Evolutionary conservation across 345 rosid species (phyloP).

Genomic region (thale cress (Arabidopsis thaliana)): DNA sequence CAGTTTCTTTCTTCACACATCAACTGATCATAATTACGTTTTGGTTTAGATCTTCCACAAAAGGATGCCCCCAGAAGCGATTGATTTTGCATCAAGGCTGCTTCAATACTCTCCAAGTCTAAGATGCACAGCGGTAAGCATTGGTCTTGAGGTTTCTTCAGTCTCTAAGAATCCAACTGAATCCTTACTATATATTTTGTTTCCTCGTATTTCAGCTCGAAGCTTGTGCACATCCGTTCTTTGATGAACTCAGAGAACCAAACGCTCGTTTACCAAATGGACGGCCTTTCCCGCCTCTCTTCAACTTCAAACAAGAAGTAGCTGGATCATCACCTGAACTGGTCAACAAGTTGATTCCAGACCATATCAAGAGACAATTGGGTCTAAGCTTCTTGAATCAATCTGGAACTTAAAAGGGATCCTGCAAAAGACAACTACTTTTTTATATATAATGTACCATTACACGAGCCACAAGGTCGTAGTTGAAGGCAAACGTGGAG

Average conservation of each 20-base stretch:
- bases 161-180: not conserved
- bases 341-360: slow-evolving; percentile 85
- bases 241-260: slow-evolving; percentile 69
- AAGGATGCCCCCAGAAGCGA: slow-evolving; percentile 89
- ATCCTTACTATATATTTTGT: slow-evolving; percentile 1
- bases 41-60: slow-evolving; percentile 69
- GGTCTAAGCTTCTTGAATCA: slow-evolving; percentile 76
- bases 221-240: slow-evolving; percentile 76
- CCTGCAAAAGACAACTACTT: not conserved
- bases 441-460: slow-evolving; percentile 42
- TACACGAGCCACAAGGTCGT: slow-evolving; percentile 36
- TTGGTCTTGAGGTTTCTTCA: not conserved
- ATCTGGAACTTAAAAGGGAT: slow-evolving; percentile 58
- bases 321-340: slow-evolving; percentile 76
- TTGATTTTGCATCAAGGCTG: slow-evolving; percentile 81
- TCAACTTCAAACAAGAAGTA: slow-evolving; percentile 78
- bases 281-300: slow-evolving; percentile 64
- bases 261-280: slow-evolving; percentile 65
- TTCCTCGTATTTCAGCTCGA: slow-evolving; percentile 48
- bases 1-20: not conserved
- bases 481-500: slow-evolving; percentile 30
- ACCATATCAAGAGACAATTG: slow-evolving; percentile 76
- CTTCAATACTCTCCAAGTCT: slow-evolving; percentile 91
- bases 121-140: slow-evolving; percentile 80
- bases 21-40: not conserved